Evolutionary conservation across 2,329 filamentous ascomycete species (phyloP), one percentile per base, ranked within the genome.

Genomic region (Didymella exigua): DNA sequence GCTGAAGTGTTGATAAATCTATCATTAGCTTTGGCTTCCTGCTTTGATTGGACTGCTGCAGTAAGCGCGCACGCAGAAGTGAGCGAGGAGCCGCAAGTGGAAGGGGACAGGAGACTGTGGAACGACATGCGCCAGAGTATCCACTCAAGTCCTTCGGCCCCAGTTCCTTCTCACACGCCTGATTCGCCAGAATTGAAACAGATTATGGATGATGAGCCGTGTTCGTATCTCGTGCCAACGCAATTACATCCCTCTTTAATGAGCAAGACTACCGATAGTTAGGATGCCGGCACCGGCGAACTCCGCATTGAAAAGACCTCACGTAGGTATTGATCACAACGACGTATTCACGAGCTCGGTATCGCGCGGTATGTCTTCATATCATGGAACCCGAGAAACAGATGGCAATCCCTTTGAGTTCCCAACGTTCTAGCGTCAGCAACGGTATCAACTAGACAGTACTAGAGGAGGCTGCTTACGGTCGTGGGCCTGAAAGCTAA

Each of bases 401-500:
- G 27, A 41, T 11, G 21, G 49, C 21, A 45, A 46, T 53, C 42
- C 33, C 34, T 27, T 40, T 29, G 49, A 27, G n/a, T 36, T 37
- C 21, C 38, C 40, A 38, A 10, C 47, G 19, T 41, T 34, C 34
- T 31, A 46, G 21, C 11, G 34, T 46, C 49, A 47, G 37, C 43
- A 36, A 33, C n/a, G 27, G 8, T 27, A 47, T 41, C 36, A 40
- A 37, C 55, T 56, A 48, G 24, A 45, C 42, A 11, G 10, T 47
- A n/a, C n/a, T n/a, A 44, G 21, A 24, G 26, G 51, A 44, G 27
- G 41, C 49, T 3, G 19, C 7, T 16, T n/a, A 19, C 36, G 13
- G 36, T 24, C 36, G 11, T 5, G 36, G 9, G 36, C 19, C 13
- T 9, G 18, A 16, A 38, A 41, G 36, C 57, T 52, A 60, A 56